Evolutionary conservation across 805 yeast species (phyloP), one percentile per base, ranked within the genome.

Genomic region (Metschnikowia bowlesiae): DNA sequence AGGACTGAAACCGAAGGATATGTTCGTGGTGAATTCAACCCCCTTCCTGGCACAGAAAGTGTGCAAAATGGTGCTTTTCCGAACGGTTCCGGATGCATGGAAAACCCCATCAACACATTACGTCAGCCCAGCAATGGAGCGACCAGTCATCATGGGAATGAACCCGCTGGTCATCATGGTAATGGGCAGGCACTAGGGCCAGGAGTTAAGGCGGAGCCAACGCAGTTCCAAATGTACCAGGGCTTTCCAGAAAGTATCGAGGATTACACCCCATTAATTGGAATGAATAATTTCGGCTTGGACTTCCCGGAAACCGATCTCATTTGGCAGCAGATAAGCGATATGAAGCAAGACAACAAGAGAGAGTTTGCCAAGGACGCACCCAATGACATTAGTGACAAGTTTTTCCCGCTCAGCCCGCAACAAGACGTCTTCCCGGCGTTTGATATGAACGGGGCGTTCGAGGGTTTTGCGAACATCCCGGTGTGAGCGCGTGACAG

Each of bases 291-390:
- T n/a, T 47, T 41, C 9, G n/a, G 16, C 10, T 18, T 9, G 18
- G 38, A 41, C 11, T 10, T 22, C 10, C 38, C 35, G n/a, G 55
- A 53, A 32, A 49, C 47, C 2, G 56, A 53, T 32, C 47, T 32
- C 18, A 29, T 53, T 28, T 53, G 56, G 56, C 50, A 48, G 30
- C 50, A 48, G 14, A 44, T 50, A 33, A 41, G 38, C 39, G 44
- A 32, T 33, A 13, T 51, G 44, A 53, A 48, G 39, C 38, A 36
- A 29, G 39, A 30, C 38, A 44, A 39, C 22, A 46, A 37, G 29
- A 26, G 46, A 8, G 46, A 44, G 16, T 28, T 35, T 35, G 14
- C 18, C 14, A 29, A n/a, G 29, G 46, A 44, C 4, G 29, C 39
- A 22, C 28, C 46, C 8, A 44, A 44, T 35, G 46, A 44, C 28